A percentile compares a stretch with the other conserved stretches of the same genome.
These are phyloP conservation scores for Cystofilobasidium macerans DNA, from an alignment of 768 basidiomycete species.

Conservation along the genomic window DNA sequence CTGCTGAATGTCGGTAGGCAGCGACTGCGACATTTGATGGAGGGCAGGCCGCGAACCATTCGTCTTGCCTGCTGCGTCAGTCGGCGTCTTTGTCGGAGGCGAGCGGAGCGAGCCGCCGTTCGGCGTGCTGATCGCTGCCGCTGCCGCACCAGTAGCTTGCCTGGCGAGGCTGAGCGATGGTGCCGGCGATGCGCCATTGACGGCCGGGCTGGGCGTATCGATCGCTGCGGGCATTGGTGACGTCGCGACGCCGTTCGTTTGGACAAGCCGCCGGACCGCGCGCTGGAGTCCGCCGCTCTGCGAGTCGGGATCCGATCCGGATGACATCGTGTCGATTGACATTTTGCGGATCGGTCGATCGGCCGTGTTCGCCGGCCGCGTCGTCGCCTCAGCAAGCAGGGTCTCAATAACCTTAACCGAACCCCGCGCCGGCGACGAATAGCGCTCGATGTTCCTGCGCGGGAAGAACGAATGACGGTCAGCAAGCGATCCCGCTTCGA, in stretches of 20 bases:
- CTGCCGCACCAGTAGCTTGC: too few relatives aligned
- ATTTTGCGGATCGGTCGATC: constrained; percentile 16
- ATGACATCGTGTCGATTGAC: constrained; percentile 23
- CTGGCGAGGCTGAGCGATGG: too few relatives aligned
- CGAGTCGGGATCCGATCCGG: constrained; percentile 3
- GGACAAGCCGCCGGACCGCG: constrained; percentile 20
- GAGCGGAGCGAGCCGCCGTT: not conserved
- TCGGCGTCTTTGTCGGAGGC: not conserved
- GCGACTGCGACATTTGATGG: not conserved
- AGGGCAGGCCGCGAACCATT: not conserved
- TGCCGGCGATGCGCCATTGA: not conserved
- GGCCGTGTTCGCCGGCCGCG: constrained; percentile 29
- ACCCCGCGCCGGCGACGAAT: constrained; percentile 37
- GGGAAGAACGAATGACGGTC: not conserved
- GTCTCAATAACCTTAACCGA: constrained; percentile 38
- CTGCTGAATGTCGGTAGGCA: not conserved
- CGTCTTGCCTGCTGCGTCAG: not conserved
- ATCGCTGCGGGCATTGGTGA: not conserved
- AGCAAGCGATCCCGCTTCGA: not conserved
- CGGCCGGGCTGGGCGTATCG: not conserved
- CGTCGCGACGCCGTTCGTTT: constrained; percentile 3
- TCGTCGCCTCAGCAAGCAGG: constrained; percentile 36
- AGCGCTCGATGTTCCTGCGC: constrained; percentile 31
- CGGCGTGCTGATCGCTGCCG: too few relatives aligned
- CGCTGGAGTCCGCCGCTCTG: constrained; percentile 13